phyloP scores from a whole-genome alignment of 208 protist genomes.

The Trypanosoma scelopori region DNA sequence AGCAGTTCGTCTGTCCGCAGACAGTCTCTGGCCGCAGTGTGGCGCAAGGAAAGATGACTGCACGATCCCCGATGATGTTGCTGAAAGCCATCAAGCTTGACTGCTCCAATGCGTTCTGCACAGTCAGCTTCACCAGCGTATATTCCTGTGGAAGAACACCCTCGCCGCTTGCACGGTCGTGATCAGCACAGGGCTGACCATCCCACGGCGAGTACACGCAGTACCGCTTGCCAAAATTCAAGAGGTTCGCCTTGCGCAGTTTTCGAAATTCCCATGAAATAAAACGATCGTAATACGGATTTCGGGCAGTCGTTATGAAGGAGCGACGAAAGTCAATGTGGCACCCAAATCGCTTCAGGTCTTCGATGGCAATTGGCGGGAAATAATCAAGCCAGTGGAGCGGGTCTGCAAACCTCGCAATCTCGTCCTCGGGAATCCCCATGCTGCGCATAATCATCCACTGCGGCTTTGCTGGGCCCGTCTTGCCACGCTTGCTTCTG shows the following conservation, averaged over 20 bases:
- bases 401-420: constrained; percentile 98
- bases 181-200: constrained; percentile 99
- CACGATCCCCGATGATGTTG: constrained; percentile 59
- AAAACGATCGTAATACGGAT: constrained; percentile 99
- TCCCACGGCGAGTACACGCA: constrained; percentile 99
- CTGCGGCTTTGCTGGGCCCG: constrained; percentile 88
- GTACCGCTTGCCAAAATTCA: constrained; percentile 98
- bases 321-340: constrained; percentile 98
- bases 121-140: constrained; percentile 96
- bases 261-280: constrained; percentile 97
- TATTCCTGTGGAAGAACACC: constrained; percentile 98
- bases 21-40: constrained; percentile 99
- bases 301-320: constrained; percentile 99
- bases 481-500: constrained; percentile 92
- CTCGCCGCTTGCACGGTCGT: constrained; percentile 98
- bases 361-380: constrained; percentile 94
- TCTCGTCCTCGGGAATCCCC: constrained; percentile 95
- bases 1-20: constrained; percentile 99
- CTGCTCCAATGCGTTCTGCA: constrained; percentile 85
- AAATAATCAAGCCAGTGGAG: constrained; percentile 99
- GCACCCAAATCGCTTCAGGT: constrained; percentile 95
- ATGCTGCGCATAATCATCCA: constrained; percentile 98
- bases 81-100: constrained; percentile 55
- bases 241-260: constrained; percentile 88
- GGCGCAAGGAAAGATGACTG: constrained; percentile 96